Percentiles rank a stretch among this genome's conserved stretches.
Evolutionary conservation across 2,329 filamentous ascomycete genomes (phyloP).

Genomic region (Trichophyton schoenleinii): DNA sequence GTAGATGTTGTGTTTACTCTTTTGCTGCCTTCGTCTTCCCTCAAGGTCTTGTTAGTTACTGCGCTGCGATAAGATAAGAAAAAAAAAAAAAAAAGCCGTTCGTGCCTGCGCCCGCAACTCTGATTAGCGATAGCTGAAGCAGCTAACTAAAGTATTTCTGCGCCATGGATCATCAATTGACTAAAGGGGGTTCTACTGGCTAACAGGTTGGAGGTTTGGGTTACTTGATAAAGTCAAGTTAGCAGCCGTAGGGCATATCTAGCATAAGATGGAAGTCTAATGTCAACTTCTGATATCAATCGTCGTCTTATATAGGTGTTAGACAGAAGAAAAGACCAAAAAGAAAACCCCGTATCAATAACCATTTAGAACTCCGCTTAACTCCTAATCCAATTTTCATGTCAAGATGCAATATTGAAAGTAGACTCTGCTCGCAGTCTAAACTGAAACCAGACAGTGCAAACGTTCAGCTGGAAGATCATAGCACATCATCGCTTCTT

Average conservation of each 20-base stretch:
- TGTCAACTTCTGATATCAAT: not conserved
- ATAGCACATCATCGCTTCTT: conserved; percentile 16
- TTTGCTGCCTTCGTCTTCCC: too few species aligned
- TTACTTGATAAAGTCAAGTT: not conserved
- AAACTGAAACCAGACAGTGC: not conserved
- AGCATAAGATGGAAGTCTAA: not conserved
- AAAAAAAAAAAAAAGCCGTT: not conserved
- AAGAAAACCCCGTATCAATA: not conserved
- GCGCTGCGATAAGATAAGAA: not conserved
- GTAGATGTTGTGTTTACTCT: not conserved
- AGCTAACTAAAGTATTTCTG: not conserved
- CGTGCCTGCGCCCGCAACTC: not conserved
- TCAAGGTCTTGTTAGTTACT: not conserved
- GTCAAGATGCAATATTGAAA: not conserved
- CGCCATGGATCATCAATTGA: not conserved
- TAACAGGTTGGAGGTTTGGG: not conserved
- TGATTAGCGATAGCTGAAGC: not conserved
- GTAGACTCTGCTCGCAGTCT: conserved; percentile 4
- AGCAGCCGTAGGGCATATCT: not conserved
- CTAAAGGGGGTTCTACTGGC: too few species aligned
- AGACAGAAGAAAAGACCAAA: not conserved
- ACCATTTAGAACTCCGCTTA: not conserved
- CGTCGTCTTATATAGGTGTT: not conserved
- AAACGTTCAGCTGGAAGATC: not conserved
- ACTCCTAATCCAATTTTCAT: not conserved